Conservation (phyloP, 257 asterid genomes). For the Petunia axillaris region DNA sequence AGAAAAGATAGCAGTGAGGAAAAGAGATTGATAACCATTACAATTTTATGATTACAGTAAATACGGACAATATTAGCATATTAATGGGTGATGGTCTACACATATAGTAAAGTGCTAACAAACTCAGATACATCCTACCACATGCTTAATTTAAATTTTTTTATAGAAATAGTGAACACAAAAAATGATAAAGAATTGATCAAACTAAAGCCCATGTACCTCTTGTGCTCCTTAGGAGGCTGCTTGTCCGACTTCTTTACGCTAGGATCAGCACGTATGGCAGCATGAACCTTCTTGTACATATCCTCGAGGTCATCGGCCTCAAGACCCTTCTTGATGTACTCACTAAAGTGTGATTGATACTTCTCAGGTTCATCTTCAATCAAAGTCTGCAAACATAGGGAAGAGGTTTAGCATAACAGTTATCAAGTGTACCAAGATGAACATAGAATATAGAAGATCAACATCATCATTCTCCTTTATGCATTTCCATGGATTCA, state of each 20-base stretch:
- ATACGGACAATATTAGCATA: neutral
- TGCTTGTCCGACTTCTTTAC: slow-evolving; percentile 48
- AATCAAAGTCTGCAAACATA: slow-evolving; percentile 45
- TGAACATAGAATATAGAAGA: neutral
- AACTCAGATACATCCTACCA: neutral
- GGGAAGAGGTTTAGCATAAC: neutral
- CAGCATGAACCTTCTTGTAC: slow-evolving; percentile 81
- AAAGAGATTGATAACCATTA: neutral
- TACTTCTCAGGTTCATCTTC: slow-evolving; percentile 87
- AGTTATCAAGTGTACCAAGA: neutral
- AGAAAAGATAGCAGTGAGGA: neutral
- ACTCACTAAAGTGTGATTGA: slow-evolving; percentile 64
- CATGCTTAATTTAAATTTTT: too few species aligned
- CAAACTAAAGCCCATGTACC: slow-evolving; percentile 29
- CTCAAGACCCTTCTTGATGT: slow-evolving; percentile 58
- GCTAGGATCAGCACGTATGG: slow-evolving; percentile 58
- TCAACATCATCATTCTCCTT: neutral
- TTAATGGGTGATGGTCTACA: neutral
- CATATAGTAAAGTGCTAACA: neutral
- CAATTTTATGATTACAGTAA: neutral
- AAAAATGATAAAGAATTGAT: neutral
- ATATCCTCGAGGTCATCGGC: slow-evolving; percentile 66
- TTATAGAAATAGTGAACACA: neutral
- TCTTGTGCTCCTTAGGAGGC: slow-evolving; percentile 57
- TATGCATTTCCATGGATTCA: neutral